These are phyloP conservation scores for Takakia lepidozioides DNA, from an alignment of 225 moss, liverwort and hornwort species.

Conservation along the genomic window DNA sequence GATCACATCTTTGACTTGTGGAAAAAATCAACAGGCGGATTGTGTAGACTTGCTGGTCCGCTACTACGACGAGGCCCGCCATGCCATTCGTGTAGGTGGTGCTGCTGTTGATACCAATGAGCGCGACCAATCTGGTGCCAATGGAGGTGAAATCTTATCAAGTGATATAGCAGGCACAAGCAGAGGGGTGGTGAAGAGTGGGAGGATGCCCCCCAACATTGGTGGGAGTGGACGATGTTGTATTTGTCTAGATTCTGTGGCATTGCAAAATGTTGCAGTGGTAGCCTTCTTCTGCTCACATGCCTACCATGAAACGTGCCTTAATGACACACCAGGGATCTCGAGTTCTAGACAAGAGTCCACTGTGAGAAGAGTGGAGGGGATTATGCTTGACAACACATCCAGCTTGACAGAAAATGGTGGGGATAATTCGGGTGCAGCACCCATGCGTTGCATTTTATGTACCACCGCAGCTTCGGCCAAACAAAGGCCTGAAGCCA, in stretches of 20 bases:
- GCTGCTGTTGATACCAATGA: conserved; percentile 31
- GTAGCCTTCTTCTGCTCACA: conserved; percentile 97
- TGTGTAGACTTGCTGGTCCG: conserved; percentile 93
- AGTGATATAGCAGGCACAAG: conserved; percentile 16
- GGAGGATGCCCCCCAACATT: conserved; percentile 54
- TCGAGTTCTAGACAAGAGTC: conserved; percentile 5
- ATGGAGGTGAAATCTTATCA: conserved; percentile 31
- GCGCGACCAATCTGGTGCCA: conserved; percentile 20
- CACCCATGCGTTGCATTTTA: conserved; percentile 86
- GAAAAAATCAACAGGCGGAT: conserved; percentile 67
- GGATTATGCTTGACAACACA: conserved; percentile 25
- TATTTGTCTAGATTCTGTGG: conserved; percentile 90
- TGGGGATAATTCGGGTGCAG: conserved; percentile 39
- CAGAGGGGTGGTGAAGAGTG: conserved; percentile 56
- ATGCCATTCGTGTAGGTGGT: conserved; percentile 90
- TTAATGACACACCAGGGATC: conserved; percentile 68
- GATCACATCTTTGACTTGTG: no score
- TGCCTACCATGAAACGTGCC: conserved; percentile 96
- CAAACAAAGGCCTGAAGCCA: conserved; percentile 30
- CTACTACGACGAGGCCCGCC: conserved; percentile 95
- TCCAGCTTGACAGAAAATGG: conserved; percentile 18
- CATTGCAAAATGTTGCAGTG: conserved; percentile 85
- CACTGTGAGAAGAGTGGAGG: conserved; percentile 29
- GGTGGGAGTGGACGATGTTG: conserved; percentile 93
- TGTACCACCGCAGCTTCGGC: conserved; percentile 86